Evolutionary conservation across 129 eudicot genomes (phyloP).

Genomic region (Sambucus nigra): DNA sequence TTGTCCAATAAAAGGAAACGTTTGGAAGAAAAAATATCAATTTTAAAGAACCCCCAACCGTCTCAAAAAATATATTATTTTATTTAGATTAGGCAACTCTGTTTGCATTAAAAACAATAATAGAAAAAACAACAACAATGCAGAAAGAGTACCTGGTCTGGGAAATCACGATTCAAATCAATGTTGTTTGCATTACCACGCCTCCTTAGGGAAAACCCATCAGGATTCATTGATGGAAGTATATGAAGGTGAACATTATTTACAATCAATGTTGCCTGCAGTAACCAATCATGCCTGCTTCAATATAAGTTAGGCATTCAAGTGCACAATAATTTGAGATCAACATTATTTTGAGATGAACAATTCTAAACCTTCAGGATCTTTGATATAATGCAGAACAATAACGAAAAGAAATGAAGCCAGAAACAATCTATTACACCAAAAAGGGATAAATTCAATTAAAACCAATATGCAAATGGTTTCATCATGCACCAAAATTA

Average conservation of each 20-base stretch:
- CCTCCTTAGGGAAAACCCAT: slow-evolving; percentile 62
- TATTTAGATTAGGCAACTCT: no score
- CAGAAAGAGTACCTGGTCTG: slow-evolving; percentile 70
- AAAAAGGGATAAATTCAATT: no score
- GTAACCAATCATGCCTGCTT: slow-evolving; percentile 16
- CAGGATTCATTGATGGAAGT: slow-evolving; percentile 96
- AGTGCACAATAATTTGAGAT: no score
- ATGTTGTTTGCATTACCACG: slow-evolving; percentile 81
- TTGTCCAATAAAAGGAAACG: not conserved
- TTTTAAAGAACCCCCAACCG: no score
- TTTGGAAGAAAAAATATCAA: not conserved
- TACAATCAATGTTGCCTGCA: slow-evolving; percentile 81
- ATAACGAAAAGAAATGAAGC: not conserved
- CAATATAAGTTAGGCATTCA: slow-evolving; percentile 8
- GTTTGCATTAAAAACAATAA: no score
- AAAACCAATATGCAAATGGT: not conserved
- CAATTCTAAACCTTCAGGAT: no score
- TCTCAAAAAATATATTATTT: no score
- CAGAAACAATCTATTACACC: not conserved
- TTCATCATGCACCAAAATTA: not conserved
- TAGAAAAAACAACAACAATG: not conserved
- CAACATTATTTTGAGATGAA: no score
- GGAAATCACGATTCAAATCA: slow-evolving; percentile 95
- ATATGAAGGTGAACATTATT: slow-evolving; percentile 84
- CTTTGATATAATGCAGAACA: no score